Evolutionary conservation across 164 flowering plant species (phyloP).

Genomic region (Malania oleifera): DNA sequence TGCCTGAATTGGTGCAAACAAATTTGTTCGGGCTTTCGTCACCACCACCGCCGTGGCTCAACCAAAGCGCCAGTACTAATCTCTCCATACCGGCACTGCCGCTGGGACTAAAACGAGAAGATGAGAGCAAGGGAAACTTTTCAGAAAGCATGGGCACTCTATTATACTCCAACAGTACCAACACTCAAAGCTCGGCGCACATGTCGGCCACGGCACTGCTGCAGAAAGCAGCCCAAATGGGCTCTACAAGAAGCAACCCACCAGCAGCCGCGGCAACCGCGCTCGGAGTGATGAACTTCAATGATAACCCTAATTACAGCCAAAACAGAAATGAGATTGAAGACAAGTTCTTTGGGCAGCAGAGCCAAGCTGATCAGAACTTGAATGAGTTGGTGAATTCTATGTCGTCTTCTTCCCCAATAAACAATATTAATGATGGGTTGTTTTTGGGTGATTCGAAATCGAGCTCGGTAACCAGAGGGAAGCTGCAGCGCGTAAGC

Average conservation of each 20-base stretch:
- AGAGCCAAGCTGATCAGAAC: conserved; percentile 16
- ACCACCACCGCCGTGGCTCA: conserved; percentile 13
- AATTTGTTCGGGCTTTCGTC: conserved; percentile 26
- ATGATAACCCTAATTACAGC: conserved; percentile 4
- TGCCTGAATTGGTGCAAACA: conserved; percentile 24
- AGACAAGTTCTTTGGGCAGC: conserved; percentile 18
- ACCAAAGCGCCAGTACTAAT: conserved; percentile 11
- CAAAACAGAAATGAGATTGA: conserved; percentile 12
- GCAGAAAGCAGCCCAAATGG: conserved; percentile 81
- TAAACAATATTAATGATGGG: conserved; percentile 1
- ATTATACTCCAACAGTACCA: conserved; percentile 13
- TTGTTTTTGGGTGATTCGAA: conserved; percentile 6
- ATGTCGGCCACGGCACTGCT: conserved; percentile 71
- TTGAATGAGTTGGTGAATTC: conserved; percentile 18
- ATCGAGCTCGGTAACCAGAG: conserved; percentile 12
- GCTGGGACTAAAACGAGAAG: conserved; percentile 23
- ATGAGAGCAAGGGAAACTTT: conserved; percentile 17
- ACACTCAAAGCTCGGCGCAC: conserved; percentile 15
- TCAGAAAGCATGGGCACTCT: conserved; percentile 20
- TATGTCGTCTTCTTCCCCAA: neutral
- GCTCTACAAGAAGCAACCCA: conserved; percentile 49
- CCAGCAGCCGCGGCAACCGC: conserved; percentile 10
- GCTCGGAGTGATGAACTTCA: conserved; percentile 27
- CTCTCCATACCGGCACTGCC: conserved; percentile 20
- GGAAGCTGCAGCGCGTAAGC: neutral